Evolutionary conservation across 2,329 filamentous ascomycete species (phyloP), one percentile per base, ranked within the genome.

Genomic region (Fusarium sp.): DNA sequence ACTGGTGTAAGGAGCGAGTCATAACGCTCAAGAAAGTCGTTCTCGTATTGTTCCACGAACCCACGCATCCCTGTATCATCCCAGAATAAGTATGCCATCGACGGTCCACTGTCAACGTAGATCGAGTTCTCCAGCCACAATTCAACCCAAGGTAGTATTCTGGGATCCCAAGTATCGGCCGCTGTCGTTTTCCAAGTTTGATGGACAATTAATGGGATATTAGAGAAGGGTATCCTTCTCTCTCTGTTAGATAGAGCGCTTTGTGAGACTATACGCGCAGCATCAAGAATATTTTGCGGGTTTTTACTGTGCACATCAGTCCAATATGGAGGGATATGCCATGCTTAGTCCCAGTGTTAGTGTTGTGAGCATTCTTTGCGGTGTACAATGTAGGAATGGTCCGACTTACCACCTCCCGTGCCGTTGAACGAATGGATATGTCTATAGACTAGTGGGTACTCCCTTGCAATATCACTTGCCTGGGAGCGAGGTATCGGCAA

Each of bases 51-150:
- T 30, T 45, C n/a, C 6, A 62, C 22, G 2, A 62, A 36, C 9
- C 39, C 32, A 22, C 59, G 59, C 59, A 62, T 62, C 2, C 59
- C 59, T 20, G 22, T 9, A 30, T 62, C 59, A 38, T 62, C 59
- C 59, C 59, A 62, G 17, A 62, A 62, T 4, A 62, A n/a, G 50
- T 57, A 62, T 20, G 39, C 50, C 59, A 62, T 62, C 13, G 30
- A 17, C 20, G 59, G 50, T 30, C 50, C 59, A 20, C 24, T 26
- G 15, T 22, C 39, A 11, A 22, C 11, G 3, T 45, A 30, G 3
- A 18, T 62, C 8, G 59, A 57, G 30, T 13, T 20, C 24, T 44
- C 30, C 5, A 62, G 24, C 59, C 59, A 62, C 4, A 26, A 6
- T 22, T 62, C 59, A 57, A 62, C 50, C 50, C 50, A 57, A 57